Base-by-base conservation (phyloP, 2,329 filamentous ascomycete species). In the Penicillium italicum region DNA sequence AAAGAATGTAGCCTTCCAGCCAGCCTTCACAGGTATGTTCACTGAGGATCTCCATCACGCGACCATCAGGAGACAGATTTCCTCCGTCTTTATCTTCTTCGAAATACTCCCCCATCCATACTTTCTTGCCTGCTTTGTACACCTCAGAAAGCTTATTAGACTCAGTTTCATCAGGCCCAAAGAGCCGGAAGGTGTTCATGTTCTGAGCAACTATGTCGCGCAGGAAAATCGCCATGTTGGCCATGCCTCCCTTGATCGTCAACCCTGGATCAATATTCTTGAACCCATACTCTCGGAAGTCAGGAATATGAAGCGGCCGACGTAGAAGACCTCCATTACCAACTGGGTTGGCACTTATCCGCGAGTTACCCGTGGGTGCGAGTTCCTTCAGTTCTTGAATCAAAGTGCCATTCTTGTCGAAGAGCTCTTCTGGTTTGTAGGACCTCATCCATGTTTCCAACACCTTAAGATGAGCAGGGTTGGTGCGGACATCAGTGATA, bases 11-110 rank as follows among this genome's bases (percentile, higher is more conserved):
- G 3, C 89, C 89, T 76, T 92, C 88, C 16, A 92, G 79, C 88
- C 88, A 92, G 26, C 87, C 89, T 72, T 92, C 88, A 57, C 83
- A 84, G 16, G 87, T 91, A 69, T 92, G 89, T 72, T 92, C 89
- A 18, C 85, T 89, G n/a, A 92, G 81, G 70, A 91, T 91, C 71
- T 92, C 89, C 87, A 92, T 91, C 34, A 91, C 88, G 28, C 88
- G 82, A 16, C 89, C 89, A 14, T 80, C 79, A 18, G 77, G 81
- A 6, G 85, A 81, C 24, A 92, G 77, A 65, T 92, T 91, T 58
- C 89, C 88, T 10, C 88, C 88, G 65, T 91, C 85, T 8, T 76
- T 73, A 65, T 92, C 89, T 67, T 91, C 88, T 4, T 89, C 85
- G 59, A 91, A 88, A 70, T 88, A 89, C 47, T 90, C 88, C 6